phyloP scores from a whole-genome alignment of 139 green algal genomes.

The Picochlorum sp. region DNA sequence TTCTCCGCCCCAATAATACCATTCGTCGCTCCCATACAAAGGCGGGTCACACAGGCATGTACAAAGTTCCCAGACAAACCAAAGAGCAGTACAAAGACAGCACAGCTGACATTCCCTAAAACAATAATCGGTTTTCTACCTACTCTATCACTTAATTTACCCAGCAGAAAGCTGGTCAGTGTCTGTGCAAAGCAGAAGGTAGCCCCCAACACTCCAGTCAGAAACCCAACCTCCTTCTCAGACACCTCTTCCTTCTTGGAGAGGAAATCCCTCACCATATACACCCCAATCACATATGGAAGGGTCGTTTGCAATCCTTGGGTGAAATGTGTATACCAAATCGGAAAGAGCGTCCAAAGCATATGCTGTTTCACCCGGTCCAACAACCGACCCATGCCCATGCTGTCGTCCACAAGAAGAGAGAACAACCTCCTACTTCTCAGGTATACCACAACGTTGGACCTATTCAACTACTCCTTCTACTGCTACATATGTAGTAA shows the following conservation, averaged over 20 bases:
- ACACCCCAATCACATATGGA: slow-evolving; percentile 52
- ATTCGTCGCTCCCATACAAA: slow-evolving; percentile 52
- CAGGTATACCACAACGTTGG: too few species aligned
- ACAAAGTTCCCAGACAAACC: slow-evolving; percentile 36
- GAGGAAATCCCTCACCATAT: slow-evolving; percentile 53
- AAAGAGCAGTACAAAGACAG: slow-evolving; percentile 43
- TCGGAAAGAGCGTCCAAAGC: not conserved
- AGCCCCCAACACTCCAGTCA: slow-evolving; percentile 44
- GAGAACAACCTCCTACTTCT: too few species aligned
- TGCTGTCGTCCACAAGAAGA: too few species aligned
- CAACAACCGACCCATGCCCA: not conserved
- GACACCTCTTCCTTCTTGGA: not conserved
- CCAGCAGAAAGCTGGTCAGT: slow-evolving; percentile 38
- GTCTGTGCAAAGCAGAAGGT: slow-evolving; percentile 43
- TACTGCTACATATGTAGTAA: too few species aligned
- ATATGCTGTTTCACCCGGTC: not conserved
- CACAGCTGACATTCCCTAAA: slow-evolving; percentile 39
- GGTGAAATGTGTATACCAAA: slow-evolving; percentile 22
- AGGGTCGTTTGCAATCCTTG: slow-evolving; percentile 48
- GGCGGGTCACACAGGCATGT: slow-evolving; percentile 25
- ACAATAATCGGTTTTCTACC: slow-evolving; percentile 57
- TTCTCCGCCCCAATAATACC: slow-evolving; percentile 49
- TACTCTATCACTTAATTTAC: slow-evolving; percentile 37
- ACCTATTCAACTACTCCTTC: too few species aligned
- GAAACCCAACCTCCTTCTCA: slow-evolving; percentile 35